Conservation (phyloP, 139 green algal genomes). For the Picochlorum costavermella region DNA sequence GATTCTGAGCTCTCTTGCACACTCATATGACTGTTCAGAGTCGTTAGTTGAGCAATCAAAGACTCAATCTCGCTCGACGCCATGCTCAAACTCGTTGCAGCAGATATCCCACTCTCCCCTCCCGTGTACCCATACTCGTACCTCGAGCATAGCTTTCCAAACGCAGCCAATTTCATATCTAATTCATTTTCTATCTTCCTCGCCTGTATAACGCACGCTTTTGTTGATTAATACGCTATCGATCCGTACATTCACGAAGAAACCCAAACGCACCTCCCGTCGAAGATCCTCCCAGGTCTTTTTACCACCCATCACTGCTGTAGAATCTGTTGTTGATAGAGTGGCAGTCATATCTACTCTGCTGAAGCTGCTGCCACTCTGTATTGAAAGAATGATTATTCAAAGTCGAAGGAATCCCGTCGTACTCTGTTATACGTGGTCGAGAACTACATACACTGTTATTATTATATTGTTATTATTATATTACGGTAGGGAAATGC, state of each 20-base stretch:
- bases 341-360: too few relatives aligned
- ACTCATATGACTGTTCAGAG: slow-evolving; percentile 70
- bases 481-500: too few relatives aligned
- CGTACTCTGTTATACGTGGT: too few relatives aligned
- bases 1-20: slow-evolving; percentile 50
- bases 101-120: slow-evolving; percentile 32
- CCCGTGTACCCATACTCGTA: slow-evolving; percentile 58
- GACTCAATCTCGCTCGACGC: slow-evolving; percentile 68
- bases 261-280: neutral
- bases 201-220: slow-evolving; percentile 43
- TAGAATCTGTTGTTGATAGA: neutral
- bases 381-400: too few relatives aligned
- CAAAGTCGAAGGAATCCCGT: too few relatives aligned
- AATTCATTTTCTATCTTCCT: slow-evolving; percentile 84
- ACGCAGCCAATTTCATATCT: slow-evolving; percentile 83
- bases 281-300: slow-evolving; percentile 3
- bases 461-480: too few relatives aligned
- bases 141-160: slow-evolving; percentile 67
- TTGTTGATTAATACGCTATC: neutral
- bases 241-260: neutral
- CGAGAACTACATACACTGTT: too few relatives aligned
- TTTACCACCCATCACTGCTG: neutral
- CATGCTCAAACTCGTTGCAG: slow-evolving; percentile 46
- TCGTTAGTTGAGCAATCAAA: slow-evolving; percentile 66
- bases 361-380: too few relatives aligned